Evolutionary conservation across 2,329 filamentous ascomycete genomes (phyloP).

Genomic region (Tolypocladium paradoxum): DNA sequence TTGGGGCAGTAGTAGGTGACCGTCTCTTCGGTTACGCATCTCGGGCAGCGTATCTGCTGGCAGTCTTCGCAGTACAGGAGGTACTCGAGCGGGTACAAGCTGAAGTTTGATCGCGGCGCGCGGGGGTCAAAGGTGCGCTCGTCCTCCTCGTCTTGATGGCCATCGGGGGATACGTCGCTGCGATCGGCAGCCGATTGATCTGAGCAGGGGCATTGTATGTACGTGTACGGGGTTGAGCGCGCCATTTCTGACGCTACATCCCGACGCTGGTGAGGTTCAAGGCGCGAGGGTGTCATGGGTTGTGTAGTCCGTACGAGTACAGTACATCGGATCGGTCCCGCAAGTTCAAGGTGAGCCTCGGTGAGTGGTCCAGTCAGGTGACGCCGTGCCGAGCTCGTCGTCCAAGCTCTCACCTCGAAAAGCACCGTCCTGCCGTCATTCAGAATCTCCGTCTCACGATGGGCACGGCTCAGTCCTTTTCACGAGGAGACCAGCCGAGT

Average conservation of each 20-base stretch:
- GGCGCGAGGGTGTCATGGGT: neutral
- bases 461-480: too few species aligned
- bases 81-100: slow-evolving; percentile 85
- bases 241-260: slow-evolving; percentile 28
- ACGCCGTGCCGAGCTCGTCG: too few species aligned
- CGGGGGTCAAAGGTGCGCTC: slow-evolving; percentile 79
- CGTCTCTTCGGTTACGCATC: slow-evolving; percentile 88
- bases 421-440: too few species aligned
- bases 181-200: slow-evolving; percentile 28
- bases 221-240: slow-evolving; percentile 49
- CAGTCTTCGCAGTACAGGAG: slow-evolving; percentile 96
- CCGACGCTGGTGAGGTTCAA: neutral
- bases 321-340: too few species aligned
- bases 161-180: slow-evolving; percentile 16
- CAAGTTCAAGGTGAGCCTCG: neutral
- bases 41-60: slow-evolving; percentile 85
- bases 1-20: slow-evolving; percentile 92
- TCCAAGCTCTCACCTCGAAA: too few species aligned
- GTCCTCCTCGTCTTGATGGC: slow-evolving; percentile 49
- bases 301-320: too few species aligned
- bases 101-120: slow-evolving; percentile 76
- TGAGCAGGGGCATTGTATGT: slow-evolving; percentile 56
- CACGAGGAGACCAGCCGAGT: too few species aligned
- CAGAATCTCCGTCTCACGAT: too few species aligned
- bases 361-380: too few species aligned